Base-by-base conservation (phyloP, 768 basidiomycete genomes). In the Rhodotorula diobovata region DNA sequence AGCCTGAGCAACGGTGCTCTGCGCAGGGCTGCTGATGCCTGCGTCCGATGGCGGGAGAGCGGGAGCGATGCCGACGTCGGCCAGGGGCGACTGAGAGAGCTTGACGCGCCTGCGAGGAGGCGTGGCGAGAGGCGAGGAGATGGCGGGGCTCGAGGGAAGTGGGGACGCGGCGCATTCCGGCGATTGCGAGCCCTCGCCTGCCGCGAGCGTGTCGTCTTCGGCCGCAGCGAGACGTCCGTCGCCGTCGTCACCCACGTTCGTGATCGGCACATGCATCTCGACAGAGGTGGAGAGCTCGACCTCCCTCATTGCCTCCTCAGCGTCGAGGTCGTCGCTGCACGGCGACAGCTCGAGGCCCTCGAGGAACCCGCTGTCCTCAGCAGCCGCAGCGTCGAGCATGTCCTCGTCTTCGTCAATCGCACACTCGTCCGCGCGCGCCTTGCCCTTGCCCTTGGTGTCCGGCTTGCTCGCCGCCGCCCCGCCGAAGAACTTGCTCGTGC, bases 401-500 rank as follows among this genome's bases (percentile, higher is more conserved):
- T 66, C 67, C 28, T n/a, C 56, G 25, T 43, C 48, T 18, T 37
- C 50, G 18, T 18, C 21, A 15, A 5, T 12, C 41, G 41, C 14
- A 12, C 3, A 12, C 63, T 61, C 54, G 34, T n/a, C 37, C 8
- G 23, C 66, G n/a, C 32, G 46, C 48, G 16, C 37, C 56, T 59
- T 60, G 18, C 51, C 54, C 51, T 45, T 46, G n/a, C 20, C 57
- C 30, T 39, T 63, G 30, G 32, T 46, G 16, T 9, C 53, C n/a
- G 9, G 30, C 30, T 30, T 3, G 11, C 18, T 61, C 48, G 7
- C 32, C 30, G n/a, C 21, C 32, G 28, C 21, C 0, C 23, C 66
- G 4, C 72, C 72, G 35, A 74, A 71, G 61, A 71, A 71, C 63
- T 60, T 71, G 70, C 73, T 74, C 63, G 45, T 65, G 46, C 56